Percentiles rank a stretch among this genome's conserved stretches.
Evolutionary conservation across 164 flowering plant species (phyloP).

Genomic region (Paratinospora sagittata): DNA sequence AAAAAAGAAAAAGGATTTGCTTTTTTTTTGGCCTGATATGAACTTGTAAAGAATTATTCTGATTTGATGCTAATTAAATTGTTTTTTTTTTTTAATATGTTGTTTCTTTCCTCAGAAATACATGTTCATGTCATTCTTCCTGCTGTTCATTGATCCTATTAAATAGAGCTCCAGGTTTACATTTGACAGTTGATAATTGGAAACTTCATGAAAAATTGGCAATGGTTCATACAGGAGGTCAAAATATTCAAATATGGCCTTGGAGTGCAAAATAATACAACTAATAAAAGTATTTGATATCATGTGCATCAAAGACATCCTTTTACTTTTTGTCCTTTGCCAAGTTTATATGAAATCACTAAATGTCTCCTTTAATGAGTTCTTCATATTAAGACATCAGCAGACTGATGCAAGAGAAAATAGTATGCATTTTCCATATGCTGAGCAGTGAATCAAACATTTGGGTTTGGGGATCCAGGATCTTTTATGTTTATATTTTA

Average conservation of each 20-base stretch:
- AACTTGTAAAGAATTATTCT: neutral
- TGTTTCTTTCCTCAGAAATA: neutral
- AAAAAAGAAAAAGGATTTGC: neutral
- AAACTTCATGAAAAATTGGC: neutral
- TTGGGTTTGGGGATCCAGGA: neutral
- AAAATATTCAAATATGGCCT: neutral
- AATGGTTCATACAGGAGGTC: neutral
- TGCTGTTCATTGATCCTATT: neutral
- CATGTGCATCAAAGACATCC: too few species aligned
- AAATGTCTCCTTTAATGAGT: neutral
- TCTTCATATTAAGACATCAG: neutral
- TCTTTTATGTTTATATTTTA: neutral
- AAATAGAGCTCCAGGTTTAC: neutral
- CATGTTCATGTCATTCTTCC: neutral
- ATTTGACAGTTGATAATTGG: neutral
- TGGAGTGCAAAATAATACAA: neutral
- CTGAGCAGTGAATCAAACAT: neutral
- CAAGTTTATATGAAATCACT: too few species aligned
- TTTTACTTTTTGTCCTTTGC: too few species aligned
- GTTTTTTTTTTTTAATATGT: neutral
- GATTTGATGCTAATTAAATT: neutral
- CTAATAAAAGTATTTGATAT: too few species aligned
- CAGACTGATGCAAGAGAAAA: too few species aligned
- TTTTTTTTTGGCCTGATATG: neutral
- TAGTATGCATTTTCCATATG: too few species aligned